A percentile compares a stretch with the other conserved stretches of the same genome.
Evolutionary conservation across 108 stramenopile species (phyloP).

Genomic region (Cyclotella cryptica): DNA sequence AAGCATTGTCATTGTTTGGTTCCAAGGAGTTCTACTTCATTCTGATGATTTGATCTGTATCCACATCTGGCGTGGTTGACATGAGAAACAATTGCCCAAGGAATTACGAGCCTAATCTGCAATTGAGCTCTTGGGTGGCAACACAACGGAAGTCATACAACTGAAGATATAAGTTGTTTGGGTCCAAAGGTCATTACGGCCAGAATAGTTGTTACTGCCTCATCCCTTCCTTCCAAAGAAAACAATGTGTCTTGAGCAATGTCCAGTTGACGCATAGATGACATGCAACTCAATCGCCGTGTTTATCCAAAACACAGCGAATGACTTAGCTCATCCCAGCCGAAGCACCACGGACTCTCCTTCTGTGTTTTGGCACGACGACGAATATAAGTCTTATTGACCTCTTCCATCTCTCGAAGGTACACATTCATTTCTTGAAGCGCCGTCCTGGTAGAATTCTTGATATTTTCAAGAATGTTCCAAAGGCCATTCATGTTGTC

Average conservation of each 20-base stretch:
- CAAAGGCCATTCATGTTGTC: conserved; percentile 35
- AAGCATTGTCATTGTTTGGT: conserved; percentile 58
- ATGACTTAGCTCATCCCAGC: background rate
- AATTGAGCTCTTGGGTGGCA: conserved; percentile 67
- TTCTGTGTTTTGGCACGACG: conserved; percentile 49
- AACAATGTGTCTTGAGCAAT: no score
- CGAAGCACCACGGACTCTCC: conserved; percentile 32
- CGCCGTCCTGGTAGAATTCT: conserved; percentile 47
- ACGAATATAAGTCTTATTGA: conserved; percentile 42
- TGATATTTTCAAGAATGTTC: conserved; percentile 32
- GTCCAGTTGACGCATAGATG: no score
- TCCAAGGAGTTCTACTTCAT: conserved; percentile 27
- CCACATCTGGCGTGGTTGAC: background rate
- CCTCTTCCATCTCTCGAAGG: conserved; percentile 42
- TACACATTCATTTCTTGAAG: conserved; percentile 56
- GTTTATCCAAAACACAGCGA: no score
- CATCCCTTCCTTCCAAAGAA: no score
- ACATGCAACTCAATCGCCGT: no score
- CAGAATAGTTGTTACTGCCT: no score
- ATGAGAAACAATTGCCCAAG: background rate
- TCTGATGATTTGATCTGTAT: background rate
- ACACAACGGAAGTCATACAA: conserved; percentile 70
- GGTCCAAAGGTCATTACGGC: no score
- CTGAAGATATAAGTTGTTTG: background rate
- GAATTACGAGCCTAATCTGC: conserved; percentile 45